These are phyloP conservation scores for Scortechinia acanthostroma DNA, from an alignment of 2,329 filamentous ascomycete species.

Conservation along the genomic window DNA sequence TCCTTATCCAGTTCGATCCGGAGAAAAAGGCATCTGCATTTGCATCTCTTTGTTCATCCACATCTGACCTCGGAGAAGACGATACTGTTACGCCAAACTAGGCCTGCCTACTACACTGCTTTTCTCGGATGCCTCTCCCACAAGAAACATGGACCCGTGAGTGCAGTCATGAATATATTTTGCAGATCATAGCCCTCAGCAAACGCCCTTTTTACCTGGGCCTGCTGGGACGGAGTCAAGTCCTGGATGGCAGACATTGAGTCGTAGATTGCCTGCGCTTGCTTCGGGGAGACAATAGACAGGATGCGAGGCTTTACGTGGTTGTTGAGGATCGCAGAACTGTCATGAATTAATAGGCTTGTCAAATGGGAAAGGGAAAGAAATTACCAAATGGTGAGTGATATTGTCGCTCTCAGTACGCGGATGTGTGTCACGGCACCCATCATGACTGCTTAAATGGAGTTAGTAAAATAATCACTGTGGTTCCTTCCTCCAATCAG, in stretches of 20 bases:
- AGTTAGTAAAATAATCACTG: conserved; percentile 1
- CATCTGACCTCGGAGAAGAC: too few species aligned
- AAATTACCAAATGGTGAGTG: conserved; percentile 20
- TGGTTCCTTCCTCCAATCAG: conserved; percentile 2
- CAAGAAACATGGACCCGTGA: too few species aligned
- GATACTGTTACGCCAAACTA: too few species aligned
- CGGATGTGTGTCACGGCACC: conserved; percentile 26
- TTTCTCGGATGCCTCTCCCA: too few species aligned
- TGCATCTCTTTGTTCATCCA: too few species aligned
- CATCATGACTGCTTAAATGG: conserved; percentile 18
- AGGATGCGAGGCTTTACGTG: too few species aligned
- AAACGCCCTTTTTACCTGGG: not conserved
- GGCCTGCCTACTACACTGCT: too few species aligned
- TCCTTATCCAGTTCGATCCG: too few species aligned
- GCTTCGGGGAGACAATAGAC: too few species aligned
- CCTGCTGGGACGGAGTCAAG: not conserved
- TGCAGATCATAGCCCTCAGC: not conserved
- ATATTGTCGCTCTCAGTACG: conserved; percentile 25
- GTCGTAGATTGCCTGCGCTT: not conserved
- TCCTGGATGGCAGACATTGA: not conserved
- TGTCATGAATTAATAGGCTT: too few species aligned
- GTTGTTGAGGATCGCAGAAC: too few species aligned
- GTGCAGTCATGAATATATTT: not conserved
- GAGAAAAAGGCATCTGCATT: too few species aligned
- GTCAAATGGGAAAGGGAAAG: not conserved